Evolutionary conservation across 495 filamentous ascomycete species (phyloP), one percentile per base, ranked within the genome.

Genomic region (Thozetella sp.): DNA sequence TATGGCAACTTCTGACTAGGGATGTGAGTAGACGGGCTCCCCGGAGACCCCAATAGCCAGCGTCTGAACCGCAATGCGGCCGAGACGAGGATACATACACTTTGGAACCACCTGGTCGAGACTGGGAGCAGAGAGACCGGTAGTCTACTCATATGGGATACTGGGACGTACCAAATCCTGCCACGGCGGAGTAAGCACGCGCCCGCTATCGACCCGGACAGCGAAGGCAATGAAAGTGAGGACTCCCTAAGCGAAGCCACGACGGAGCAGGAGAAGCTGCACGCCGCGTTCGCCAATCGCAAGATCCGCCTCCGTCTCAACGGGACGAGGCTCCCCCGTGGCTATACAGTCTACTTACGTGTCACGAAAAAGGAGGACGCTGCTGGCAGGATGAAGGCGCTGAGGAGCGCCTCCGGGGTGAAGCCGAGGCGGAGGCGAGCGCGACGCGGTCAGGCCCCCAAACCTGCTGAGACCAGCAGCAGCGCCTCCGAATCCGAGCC

Each of bases 101-200:
- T 89, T 26, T 89, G 86, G 88, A 90, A 88, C 58, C 85, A 90
- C 67, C 80, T 90, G 6, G 83, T 88, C 50, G 88, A 90, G 63
- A 87, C 85, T 0, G 87, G 83, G 6, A 86, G 83, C 2, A 51
- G 61, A 12, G 72, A 72, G 13, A 88, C 85, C 0, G 88, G 88
- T 1, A 88, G 83, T 17, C 73, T 90, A 17, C 79, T 90, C 15
- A 87, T 90, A 34, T 90, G 87, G 88, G 88, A 90, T 57, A 89
- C 86, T 0, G 88, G 87, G 9, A 85, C 86, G 56, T 90, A 90
- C 63, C 74, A 78, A 53, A 63, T 90, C 23, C 73, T 90, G 2
- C 79, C 83, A 1, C 74, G 59, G 3, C 53, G 43, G 23, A 63
- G 53, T n/a, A 67, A 78, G 20, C 64, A 72, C 11, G 56, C 61